These are phyloP conservation scores for Malassezia cuniculi DNA, from an alignment of 1,284 basidiomycete species.

Conservation along the genomic window DNA sequence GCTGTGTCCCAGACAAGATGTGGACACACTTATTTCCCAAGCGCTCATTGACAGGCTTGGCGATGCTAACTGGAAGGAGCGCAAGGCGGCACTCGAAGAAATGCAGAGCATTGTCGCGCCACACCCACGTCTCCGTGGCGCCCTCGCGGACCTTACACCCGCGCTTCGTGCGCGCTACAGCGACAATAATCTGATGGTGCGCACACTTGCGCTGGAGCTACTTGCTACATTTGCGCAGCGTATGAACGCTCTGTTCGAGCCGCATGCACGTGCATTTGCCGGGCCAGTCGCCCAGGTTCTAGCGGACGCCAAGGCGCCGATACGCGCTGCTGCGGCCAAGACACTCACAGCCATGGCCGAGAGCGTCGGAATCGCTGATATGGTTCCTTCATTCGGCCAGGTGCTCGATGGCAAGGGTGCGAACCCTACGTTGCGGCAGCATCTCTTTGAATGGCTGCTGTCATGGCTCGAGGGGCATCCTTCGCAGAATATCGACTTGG, in stretches of 20 bases:
- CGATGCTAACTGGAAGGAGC: constrained; percentile 82
- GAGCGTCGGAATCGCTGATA: constrained; percentile 67
- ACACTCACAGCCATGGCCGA: constrained; percentile 72
- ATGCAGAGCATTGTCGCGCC: constrained; percentile 70
- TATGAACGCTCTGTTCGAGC: constrained; percentile 92
- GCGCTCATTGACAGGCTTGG: constrained; percentile 74
- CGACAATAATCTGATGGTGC: constrained; percentile 89
- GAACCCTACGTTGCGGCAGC: constrained; percentile 77
- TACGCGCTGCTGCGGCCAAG: constrained; percentile 64
- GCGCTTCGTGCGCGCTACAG: constrained; percentile 75
- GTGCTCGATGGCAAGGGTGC: constrained; percentile 60
- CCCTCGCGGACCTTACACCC: constrained; percentile 71
- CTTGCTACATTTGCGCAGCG: constrained; percentile 76
- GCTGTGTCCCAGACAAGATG: constrained; percentile 82
- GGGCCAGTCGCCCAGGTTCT: constrained; percentile 69
- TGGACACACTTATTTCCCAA: constrained; percentile 74
- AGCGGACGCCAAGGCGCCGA: constrained; percentile 81
- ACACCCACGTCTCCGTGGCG: constrained; percentile 81
- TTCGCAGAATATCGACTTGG: constrained; percentile 56
- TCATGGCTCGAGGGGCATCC: constrained; percentile 60
- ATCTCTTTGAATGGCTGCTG: constrained; percentile 70
- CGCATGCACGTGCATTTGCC: constrained; percentile 64
- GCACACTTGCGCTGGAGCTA: constrained; percentile 76
- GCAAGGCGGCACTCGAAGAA: constrained; percentile 85
- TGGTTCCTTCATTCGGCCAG: constrained; percentile 64